phyloP scores from a whole-genome alignment of 139 green algal species.

The Closterium sp. region DNA sequence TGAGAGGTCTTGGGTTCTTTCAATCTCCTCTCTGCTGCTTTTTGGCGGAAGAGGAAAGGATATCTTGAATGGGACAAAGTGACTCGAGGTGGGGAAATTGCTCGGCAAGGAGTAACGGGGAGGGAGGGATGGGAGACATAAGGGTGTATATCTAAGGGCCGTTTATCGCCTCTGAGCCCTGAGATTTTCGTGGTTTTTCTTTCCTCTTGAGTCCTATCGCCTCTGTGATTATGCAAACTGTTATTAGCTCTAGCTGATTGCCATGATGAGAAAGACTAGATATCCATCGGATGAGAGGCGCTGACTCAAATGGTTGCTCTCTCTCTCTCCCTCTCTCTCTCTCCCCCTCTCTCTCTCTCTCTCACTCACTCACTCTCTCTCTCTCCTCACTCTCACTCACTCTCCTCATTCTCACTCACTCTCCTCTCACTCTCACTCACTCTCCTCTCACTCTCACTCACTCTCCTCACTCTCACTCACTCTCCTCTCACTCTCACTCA shows the following conservation, averaged over 20 bases:
- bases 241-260: background rate
- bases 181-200: background rate
- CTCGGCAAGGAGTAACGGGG: background rate
- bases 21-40: background rate
- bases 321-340: background rate
- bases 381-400: too few relatives aligned
- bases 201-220: background rate
- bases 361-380: too few relatives aligned
- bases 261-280: background rate
- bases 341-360: background rate
- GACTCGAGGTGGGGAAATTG: background rate
- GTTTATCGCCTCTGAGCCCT: too few relatives aligned
- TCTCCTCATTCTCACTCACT: too few relatives aligned
- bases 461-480: too few relatives aligned
- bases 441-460: too few relatives aligned
- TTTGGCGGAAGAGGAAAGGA: background rate
- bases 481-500: too few relatives aligned
- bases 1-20: background rate
- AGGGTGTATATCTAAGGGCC: background rate
- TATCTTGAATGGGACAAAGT: background rate
- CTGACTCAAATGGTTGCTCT: background rate
- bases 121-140: background rate
- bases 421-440: too few relatives aligned
- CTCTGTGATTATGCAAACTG: background rate
- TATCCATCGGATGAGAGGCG: background rate